A percentile compares a stretch with the other conserved stretches of the same genome.
Evolutionary conservation across 257 asterid species (phyloP).

Genomic region (Salvia rosmarinus): DNA sequence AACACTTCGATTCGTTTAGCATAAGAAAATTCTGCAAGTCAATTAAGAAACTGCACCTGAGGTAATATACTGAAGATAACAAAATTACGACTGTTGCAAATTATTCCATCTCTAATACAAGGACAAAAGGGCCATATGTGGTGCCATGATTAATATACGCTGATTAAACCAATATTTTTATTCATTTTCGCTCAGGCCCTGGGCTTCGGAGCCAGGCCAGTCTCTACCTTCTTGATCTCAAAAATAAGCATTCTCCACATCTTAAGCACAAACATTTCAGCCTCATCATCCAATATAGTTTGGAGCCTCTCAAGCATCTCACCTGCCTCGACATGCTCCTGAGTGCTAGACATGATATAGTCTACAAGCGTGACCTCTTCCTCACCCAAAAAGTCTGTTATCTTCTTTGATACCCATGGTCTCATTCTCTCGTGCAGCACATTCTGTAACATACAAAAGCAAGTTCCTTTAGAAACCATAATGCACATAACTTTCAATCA

Average conservation of each 20-base stretch:
- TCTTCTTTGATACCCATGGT: conserved; percentile 97
- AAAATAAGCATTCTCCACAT: conserved; percentile 99
- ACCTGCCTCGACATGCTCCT: conserved; percentile 82
- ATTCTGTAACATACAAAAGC: conserved; percentile 53
- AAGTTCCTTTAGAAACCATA: neutral
- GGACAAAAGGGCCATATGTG: conserved; percentile 17
- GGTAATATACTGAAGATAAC: conserved; percentile 19
- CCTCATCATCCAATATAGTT: conserved; percentile 91
- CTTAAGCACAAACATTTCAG: conserved; percentile 98
- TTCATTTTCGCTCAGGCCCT: conserved; percentile 48
- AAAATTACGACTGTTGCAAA: conserved; percentile 24
- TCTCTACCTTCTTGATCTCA: conserved; percentile 94
- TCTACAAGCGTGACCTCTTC: conserved; percentile 93
- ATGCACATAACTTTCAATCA: neutral
- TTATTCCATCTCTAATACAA: conserved; percentile 36
- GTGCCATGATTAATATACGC: conserved; percentile 7
- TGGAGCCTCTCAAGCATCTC: conserved; percentile 97
- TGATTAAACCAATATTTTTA: conserved; percentile 10
- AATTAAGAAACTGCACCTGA: conserved; percentile 29
- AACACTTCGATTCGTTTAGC: conserved; percentile 21
- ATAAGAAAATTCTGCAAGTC: conserved; percentile 35
- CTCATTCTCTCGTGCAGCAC: conserved; percentile 79
- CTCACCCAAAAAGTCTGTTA: conserved; percentile 88
- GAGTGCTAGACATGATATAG: conserved; percentile 85
- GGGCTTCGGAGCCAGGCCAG: conserved; percentile 63